Conservation (phyloP, 2,329 filamentous ascomycete genomes). For the Chaetomiaceae sp. region DNA sequence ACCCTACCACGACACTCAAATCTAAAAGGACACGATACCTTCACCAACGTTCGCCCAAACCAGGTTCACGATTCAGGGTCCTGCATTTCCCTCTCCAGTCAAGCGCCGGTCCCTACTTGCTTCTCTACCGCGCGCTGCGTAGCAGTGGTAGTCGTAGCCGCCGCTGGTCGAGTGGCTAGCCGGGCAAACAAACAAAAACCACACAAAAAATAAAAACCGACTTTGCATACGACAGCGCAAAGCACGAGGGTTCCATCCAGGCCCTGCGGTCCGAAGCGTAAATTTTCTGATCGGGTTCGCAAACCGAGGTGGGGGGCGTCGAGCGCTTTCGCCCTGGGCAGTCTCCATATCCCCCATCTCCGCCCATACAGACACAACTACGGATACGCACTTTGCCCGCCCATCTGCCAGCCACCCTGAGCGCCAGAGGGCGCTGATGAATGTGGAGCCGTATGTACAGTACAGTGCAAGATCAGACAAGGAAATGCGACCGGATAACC, state of each 20-base stretch:
- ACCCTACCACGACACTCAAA: background rate
- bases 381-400: too few relatives aligned
- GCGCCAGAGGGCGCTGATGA: background rate
- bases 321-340: too few relatives aligned
- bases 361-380: too few relatives aligned
- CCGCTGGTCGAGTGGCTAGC: too few relatives aligned
- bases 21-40: constrained; percentile 8
- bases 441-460: too few relatives aligned
- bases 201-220: background rate
- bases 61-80: background rate
- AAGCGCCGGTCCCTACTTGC: background rate
- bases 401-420: background rate
- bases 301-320: constrained; percentile 5
- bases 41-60: background rate
- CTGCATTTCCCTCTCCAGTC: background rate
- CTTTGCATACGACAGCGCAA: background rate
- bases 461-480: too few relatives aligned
- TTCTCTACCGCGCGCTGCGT: background rate
- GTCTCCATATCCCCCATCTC: too few relatives aligned
- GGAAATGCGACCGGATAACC: background rate
- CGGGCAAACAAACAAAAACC: too few relatives aligned
- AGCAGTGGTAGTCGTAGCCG: background rate
- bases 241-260: constrained; percentile 23
- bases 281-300: constrained; percentile 7
- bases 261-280: constrained; percentile 23